Base-by-base conservation (phyloP, 345 rosid genomes). In the Carallia pectinifolia region DNA sequence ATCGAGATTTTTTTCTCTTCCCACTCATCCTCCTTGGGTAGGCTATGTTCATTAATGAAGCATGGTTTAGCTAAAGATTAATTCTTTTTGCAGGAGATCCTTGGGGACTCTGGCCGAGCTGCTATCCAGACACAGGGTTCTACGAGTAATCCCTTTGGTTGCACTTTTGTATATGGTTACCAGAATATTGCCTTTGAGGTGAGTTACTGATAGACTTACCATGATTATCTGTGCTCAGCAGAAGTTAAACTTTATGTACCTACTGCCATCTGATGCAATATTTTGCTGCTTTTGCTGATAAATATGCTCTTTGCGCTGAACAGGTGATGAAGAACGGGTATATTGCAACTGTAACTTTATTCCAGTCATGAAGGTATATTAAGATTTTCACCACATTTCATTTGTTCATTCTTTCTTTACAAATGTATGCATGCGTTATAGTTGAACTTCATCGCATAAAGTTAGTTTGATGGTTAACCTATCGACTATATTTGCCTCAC, bases 41-140 rank as follows among this genome's bases (percentile, higher is more conserved):
- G 13, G 16, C 50, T 56, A 27, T 56, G 23, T 56, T 30, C 4
- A 13, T 9, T 13, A 7, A 15, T 7, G 56, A 60, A 38, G 39
- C 13, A 37, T 38, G 68, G 53, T 33, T 10, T 52, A 54, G 74
- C 68, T 9, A 31, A 47, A 31, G 58, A 30, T 47, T 61, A 44
- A 58, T 65, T 52, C 36, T 59, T 54, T 12, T 44, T 64, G 50
- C 76, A 95, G 99, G 98, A 86, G 75, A 86, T 90, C 77, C 96
- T 95, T 36, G 99, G 99, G 58, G 97, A 92, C 30, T 90, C 93
- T 81, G 98, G 99, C 19, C 92, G 91, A 75, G 97, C 99, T 38
- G 99, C 98, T 56, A 95, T 95, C 62, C 99, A 95, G 80, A 95
- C 99, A 53, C 96, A 90, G 76, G 98, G 99, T 33, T 95, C 97